Evolutionary conservation across 2,329 filamentous ascomycete species (phyloP).

Genomic region (Dothidotthia symphoricarpi): DNA sequence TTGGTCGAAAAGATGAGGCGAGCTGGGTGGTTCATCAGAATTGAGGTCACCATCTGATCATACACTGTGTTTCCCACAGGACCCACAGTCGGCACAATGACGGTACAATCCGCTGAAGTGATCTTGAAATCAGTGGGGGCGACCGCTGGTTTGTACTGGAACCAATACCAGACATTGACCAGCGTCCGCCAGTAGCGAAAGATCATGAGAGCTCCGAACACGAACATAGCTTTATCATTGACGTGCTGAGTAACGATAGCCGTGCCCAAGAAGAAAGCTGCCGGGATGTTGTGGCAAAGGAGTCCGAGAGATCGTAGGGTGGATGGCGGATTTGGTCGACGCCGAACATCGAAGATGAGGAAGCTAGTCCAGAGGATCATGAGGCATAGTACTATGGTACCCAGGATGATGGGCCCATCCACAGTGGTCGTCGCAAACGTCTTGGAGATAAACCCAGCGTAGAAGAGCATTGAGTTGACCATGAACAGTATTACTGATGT

Average conservation of each 20-base stretch:
- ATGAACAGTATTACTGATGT: no score
- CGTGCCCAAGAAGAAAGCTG: constrained; percentile 4
- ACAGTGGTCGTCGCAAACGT: neutral
- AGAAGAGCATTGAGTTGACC: no score
- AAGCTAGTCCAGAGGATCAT: constrained; percentile 8
- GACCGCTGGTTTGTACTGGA: constrained; percentile 10
- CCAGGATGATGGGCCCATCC: neutral
- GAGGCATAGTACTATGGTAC: neutral
- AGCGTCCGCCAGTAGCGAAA: constrained; percentile 24
- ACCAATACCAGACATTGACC: constrained; percentile 18
- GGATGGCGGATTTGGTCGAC: constrained; percentile 1
- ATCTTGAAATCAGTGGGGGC: neutral
- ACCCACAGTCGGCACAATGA: constrained; percentile 23
- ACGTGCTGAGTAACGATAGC: constrained; percentile 1
- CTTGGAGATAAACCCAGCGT: no score
- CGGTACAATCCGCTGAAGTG: constrained; percentile 12
- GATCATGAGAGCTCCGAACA: constrained; percentile 12
- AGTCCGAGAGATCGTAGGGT: constrained; percentile 5
- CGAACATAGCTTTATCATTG: constrained; percentile 7
- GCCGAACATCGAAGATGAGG: constrained; percentile 7
- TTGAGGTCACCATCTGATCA: constrained; percentile 8
- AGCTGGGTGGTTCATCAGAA: constrained; percentile 15
- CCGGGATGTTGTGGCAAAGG: constrained; percentile 11
- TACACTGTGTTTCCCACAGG: constrained; percentile 7
- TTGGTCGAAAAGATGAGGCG: constrained; percentile 20